Conservation (phyloP, 768 basidiomycete species). For the Heimioporus sp. region DNA sequence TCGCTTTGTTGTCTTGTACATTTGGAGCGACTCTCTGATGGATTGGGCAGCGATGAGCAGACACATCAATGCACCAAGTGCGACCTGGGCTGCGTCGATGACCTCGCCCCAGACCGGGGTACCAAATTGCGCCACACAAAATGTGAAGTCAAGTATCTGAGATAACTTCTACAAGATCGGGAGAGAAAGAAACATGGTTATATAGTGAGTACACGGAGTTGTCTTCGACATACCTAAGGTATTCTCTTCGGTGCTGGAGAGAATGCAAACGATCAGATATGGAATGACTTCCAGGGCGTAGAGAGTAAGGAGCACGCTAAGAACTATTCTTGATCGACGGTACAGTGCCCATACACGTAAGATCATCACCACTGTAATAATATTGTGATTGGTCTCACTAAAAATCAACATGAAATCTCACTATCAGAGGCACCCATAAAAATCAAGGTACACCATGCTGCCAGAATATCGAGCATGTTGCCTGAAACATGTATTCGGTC, state of each 20-base stretch:
- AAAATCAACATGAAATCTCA: not conserved
- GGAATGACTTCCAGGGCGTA: not conserved
- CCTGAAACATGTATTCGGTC: not conserved
- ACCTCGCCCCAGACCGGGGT: not conserved
- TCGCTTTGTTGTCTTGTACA: not conserved
- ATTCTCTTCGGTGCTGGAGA: not conserved
- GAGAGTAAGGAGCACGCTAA: not conserved
- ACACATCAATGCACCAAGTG: not conserved
- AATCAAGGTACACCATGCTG: not conserved
- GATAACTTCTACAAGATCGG: too few species aligned
- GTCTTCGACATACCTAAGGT: too few species aligned
- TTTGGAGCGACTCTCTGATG: not conserved
- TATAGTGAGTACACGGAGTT: too few species aligned
- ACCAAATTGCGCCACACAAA: too few species aligned
- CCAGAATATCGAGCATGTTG: not conserved
- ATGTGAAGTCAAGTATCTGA: too few species aligned
- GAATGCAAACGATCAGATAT: not conserved
- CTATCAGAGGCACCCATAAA: not conserved
- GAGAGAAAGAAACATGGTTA: too few species aligned
- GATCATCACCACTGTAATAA: not conserved
- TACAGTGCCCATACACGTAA: not conserved
- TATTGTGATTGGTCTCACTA: not conserved
- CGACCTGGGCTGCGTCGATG: not conserved
- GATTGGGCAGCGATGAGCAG: not conserved
- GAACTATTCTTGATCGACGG: not conserved